Conservation (phyloP, 768 basidiomycete genomes). For the Termitomyces sp. region DNA sequence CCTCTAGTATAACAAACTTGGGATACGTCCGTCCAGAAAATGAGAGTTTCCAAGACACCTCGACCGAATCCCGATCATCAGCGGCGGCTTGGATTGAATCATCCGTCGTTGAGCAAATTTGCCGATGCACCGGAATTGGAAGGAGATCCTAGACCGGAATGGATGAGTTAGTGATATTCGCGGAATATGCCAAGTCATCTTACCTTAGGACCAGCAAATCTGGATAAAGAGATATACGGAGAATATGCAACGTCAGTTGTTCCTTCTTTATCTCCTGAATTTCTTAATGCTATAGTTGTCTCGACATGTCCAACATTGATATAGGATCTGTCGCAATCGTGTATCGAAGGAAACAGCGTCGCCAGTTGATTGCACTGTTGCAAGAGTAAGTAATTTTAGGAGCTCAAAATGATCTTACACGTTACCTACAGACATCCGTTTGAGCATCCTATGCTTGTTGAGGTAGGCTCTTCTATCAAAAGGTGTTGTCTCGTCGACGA, state of each 20-base stretch:
- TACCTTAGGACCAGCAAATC: constrained; percentile 27
- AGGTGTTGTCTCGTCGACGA: constrained; percentile 27
- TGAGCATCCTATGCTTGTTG: constrained; percentile 13
- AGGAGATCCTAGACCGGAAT: constrained; percentile 11
- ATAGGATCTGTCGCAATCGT: constrained; percentile 23
- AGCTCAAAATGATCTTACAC: neutral
- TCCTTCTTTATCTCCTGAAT: constrained; percentile 4
- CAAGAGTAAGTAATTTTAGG: neutral
- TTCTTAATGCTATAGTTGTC: constrained; percentile 11
- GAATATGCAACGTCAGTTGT: constrained; percentile 11
- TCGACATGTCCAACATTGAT: constrained; percentile 21
- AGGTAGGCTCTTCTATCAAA: constrained; percentile 28
- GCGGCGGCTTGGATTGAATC: neutral
- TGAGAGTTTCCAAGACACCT: constrained; percentile 31
- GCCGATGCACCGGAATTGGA: constrained; percentile 22
- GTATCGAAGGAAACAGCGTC: constrained; percentile 11
- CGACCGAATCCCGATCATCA: constrained; percentile 20
- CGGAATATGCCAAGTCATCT: neutral
- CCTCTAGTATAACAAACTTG: constrained; percentile 19
- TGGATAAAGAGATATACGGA: constrained; percentile 16
- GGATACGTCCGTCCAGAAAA: constrained; percentile 23
- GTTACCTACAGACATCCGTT: constrained; percentile 17
- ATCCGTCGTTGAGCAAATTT: constrained; percentile 17
- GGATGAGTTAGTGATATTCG: neutral
- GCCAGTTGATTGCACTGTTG: constrained; percentile 20